Base-by-base conservation (phyloP, 2,329 filamentous ascomycete species). In the Pseudogymnoascus verrucosus region DNA sequence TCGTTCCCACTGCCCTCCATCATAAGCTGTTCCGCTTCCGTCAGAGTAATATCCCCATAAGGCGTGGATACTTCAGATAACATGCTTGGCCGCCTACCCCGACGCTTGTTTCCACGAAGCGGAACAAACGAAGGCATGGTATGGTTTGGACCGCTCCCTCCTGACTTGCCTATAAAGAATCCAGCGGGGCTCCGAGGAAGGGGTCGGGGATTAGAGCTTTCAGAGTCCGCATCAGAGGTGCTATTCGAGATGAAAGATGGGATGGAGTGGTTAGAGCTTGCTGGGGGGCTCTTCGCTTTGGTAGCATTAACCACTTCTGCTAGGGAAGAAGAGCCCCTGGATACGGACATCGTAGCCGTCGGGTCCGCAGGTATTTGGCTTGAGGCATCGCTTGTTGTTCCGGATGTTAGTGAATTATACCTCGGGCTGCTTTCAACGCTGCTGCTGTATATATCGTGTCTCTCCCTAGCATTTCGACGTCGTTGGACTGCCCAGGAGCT, bases 361-460 rank as follows among this genome's bases (percentile, higher is more conserved):
- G 59, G 14, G 12, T 39, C 37, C 7, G 59, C 26, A 37, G 16
- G 37, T 28, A 61, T n/a, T 28, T 40, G 60, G 16, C 39, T 63
- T 23, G 60, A 37, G 23, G 21, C 28, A 8, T 34, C 64, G 8
- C 37, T 63, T n/a, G 19, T n/a, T 19, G 61, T 57, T 19, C 23
- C 51, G 7, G 62, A 64, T 26, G 40, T 51, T 4, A 63, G 69
- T 5, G 71, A 66, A 14, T 70, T 71, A 57, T 66, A 70, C 19
- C 66, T 26, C 7, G 63, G 64, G 61, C 63, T 66, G n/a, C 60
- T 60, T 28, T 60, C 60, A n/a, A 26, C 51, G 42, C 64, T 66
- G 26, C 67, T 68, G 28, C 68, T 72, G 57, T 71, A 63, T 8
- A 73, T 73, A 5, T 72, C 69, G 8, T 69, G 69, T 16, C 71